Evolutionary conservation across 139 green algal species (phyloP).

Genomic region (Volvox africanus): DNA sequence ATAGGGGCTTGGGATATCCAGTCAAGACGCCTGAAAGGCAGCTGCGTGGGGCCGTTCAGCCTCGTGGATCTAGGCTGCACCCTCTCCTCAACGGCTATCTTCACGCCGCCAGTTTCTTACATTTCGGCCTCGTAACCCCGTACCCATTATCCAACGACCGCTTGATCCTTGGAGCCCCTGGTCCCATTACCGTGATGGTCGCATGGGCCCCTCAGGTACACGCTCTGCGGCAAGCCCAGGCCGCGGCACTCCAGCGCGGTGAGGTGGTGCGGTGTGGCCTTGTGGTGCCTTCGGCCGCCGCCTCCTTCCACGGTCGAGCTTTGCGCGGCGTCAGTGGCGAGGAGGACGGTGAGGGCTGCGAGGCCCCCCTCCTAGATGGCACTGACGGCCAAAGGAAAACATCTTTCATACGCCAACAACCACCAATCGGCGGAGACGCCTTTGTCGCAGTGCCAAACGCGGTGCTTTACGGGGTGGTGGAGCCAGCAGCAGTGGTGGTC

Average conservation of each 20-base stretch:
- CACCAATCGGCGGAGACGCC: neutral
- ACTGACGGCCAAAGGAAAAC: neutral
- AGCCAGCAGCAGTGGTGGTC: slow-evolving; percentile 18
- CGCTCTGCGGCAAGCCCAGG: neutral
- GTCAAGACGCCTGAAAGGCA: too few species aligned
- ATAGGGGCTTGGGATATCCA: too few species aligned
- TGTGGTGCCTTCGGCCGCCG: slow-evolving; percentile 25
- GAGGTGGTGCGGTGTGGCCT: neutral
- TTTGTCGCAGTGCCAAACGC: neutral
- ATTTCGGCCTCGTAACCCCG: too few species aligned
- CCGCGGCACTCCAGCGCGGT: neutral
- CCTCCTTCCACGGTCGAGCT: neutral
- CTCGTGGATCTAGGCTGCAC: too few species aligned
- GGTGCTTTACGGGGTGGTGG: slow-evolving; percentile 24
- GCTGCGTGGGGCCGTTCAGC: too few species aligned
- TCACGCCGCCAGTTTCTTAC: too few species aligned
- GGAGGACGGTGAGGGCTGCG: neutral
- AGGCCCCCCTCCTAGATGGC: neutral
- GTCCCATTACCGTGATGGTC: neutral
- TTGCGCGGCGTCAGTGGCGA: neutral
- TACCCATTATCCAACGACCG: too few species aligned
- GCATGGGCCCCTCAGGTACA: neutral
- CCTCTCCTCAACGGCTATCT: too few species aligned
- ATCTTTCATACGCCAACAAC: neutral
- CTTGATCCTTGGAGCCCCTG: neutral